Evolutionary conservation across 768 basidiomycete genomes (phyloP).

Genomic region (Lactarius sanguifluus): DNA sequence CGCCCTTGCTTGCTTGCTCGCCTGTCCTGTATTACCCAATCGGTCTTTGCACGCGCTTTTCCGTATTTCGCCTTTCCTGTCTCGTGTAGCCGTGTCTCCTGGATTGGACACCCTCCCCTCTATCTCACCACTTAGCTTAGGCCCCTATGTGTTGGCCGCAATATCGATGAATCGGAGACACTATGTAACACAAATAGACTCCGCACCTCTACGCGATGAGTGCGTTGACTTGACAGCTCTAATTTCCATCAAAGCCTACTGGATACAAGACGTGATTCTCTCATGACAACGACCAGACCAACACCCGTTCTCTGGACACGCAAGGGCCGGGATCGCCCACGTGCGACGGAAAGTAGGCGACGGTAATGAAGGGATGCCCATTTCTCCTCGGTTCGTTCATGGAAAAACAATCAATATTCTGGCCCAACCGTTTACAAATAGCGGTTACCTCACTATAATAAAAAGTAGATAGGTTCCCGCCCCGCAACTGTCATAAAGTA

Average conservation of each 20-base stretch:
- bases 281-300: neutral
- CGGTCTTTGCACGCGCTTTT: conserved; percentile 22
- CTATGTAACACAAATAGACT: conserved; percentile 26
- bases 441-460: neutral
- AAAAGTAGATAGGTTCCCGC: neutral
- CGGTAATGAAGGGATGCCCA: neutral
- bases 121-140: conserved; percentile 23
- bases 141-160: conserved; percentile 5
- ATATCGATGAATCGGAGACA: conserved; percentile 27
- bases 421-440: neutral
- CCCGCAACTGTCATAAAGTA: neutral
- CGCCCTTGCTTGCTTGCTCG: conserved; percentile 14
- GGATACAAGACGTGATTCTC: conserved; percentile 3
- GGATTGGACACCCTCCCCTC: conserved; percentile 25
- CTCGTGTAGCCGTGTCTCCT: conserved; percentile 28
- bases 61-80: conserved; percentile 9
- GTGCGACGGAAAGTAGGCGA: conserved; percentile 11
- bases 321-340: conserved; percentile 3
- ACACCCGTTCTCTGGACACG: conserved; percentile 1
- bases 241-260: neutral
- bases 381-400: neutral
- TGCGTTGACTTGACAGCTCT: neutral
- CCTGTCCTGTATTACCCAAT: conserved; percentile 28
- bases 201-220: conserved; percentile 11
- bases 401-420: neutral